phyloP scores from a whole-genome alignment of 2,329 filamentous ascomycete genomes.

The Macrophomina pseudophaseolina region DNA sequence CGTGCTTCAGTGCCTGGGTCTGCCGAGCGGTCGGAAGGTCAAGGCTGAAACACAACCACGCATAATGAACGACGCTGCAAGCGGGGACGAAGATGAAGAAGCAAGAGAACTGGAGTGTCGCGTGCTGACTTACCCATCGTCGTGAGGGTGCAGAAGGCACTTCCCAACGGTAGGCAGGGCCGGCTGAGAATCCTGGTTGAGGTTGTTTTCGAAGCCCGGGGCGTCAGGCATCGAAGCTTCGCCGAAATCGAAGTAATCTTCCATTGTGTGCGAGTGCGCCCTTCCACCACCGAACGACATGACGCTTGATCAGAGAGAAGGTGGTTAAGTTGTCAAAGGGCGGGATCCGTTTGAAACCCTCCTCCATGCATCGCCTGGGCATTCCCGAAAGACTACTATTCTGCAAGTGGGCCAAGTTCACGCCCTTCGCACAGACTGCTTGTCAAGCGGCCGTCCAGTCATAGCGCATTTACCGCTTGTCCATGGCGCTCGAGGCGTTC shows the following conservation, averaged over 20 bases:
- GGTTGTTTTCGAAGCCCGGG: slow-evolving; percentile 27
- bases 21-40: no score
- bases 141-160: slow-evolving; percentile 35
- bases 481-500: not conserved
- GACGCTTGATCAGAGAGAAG: not conserved
- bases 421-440: not conserved
- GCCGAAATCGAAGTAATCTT: slow-evolving; percentile 47
- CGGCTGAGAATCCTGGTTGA: slow-evolving; percentile 26
- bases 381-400: no score
- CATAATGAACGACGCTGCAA: not conserved
- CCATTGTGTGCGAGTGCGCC: slow-evolving; percentile 40
- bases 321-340: not conserved
- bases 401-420: no score
- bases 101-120: not conserved
- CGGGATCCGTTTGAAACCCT: not conserved
- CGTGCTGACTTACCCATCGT: slow-evolving; percentile 33
- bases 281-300: slow-evolving; percentile 21
- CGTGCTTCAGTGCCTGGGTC: not conserved
- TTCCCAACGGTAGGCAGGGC: slow-evolving; percentile 26
- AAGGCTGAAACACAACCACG: not conserved
- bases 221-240: slow-evolving; percentile 41
- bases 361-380: not conserved
- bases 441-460: no score
- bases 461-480: not conserved
- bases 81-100: not conserved